Evolutionary conservation across 2,329 filamentous ascomycete species (phyloP).

Genomic region (Nemania sp.): DNA sequence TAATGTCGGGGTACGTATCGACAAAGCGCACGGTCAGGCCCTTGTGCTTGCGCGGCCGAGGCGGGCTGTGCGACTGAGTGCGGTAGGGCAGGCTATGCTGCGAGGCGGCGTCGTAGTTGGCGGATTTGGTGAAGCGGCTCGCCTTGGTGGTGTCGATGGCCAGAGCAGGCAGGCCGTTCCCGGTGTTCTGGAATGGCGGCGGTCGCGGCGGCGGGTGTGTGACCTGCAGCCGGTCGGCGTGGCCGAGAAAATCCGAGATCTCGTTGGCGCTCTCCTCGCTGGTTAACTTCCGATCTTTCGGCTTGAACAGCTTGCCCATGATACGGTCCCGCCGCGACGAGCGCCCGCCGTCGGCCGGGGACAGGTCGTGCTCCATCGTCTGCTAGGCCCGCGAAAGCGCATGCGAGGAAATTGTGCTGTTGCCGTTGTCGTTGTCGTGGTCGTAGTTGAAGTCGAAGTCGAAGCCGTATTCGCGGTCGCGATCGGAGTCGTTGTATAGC

Average conservation of each 20-base stretch:
- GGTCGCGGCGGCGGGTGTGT: constrained; percentile 52
- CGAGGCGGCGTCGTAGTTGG: constrained; percentile 47
- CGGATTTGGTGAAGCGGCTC: constrained; percentile 58
- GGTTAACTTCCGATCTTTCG: constrained; percentile 40
- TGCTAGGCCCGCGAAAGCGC: background rate
- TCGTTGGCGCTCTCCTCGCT: constrained; percentile 52
- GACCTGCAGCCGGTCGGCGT: constrained; percentile 58
- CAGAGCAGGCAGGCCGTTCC: constrained; percentile 48
- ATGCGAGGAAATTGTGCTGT: constrained; percentile 15
- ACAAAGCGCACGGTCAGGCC: constrained; percentile 76
- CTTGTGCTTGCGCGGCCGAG: constrained; percentile 56
- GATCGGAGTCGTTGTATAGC: too few species aligned
- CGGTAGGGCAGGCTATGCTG: constrained; percentile 51
- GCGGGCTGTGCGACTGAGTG: constrained; percentile 49
- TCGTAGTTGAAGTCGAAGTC: constrained; percentile 9
- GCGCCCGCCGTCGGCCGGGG: constrained; percentile 35
- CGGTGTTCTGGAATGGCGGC: constrained; percentile 35
- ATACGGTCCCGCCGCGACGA: constrained; percentile 48
- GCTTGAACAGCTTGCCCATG: constrained; percentile 64
- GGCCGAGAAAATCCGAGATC: constrained; percentile 63
- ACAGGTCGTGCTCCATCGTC: constrained; percentile 38
- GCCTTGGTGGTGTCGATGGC: constrained; percentile 59
- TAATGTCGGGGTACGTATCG: constrained; percentile 73
- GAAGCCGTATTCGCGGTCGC: too few species aligned
- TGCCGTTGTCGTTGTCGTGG: background rate